Evolutionary conservation across 306 rosid genomes (phyloP).

Genomic region (Betula pendula): DNA sequence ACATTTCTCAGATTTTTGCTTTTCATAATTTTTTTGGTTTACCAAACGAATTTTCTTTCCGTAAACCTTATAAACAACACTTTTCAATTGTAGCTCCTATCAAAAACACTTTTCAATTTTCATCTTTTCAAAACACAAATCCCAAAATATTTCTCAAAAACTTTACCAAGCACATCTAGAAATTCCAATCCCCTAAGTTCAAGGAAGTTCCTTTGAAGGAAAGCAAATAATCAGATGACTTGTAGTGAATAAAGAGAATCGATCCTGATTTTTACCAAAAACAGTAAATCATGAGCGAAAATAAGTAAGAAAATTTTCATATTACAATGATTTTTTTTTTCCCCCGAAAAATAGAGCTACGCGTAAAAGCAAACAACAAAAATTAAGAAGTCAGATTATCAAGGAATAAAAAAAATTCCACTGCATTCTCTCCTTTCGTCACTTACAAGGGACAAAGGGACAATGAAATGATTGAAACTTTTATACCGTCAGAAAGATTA

Average conservation of each 20-base stretch:
- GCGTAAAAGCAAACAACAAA: not conserved
- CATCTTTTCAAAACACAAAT: too few species aligned
- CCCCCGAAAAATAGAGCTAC: not conserved
- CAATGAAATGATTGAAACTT: not conserved
- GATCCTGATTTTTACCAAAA: too few species aligned
- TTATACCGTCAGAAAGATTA: not conserved
- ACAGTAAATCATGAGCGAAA: too few species aligned
- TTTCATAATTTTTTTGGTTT: too few species aligned
- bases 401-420: not conserved
- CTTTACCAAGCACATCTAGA: not conserved
- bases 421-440: not conserved
- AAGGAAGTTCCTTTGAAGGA: not conserved
- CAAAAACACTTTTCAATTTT: too few species aligned
- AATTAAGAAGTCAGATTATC: not conserved
- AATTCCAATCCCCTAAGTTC: not conserved
- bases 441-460: not conserved
- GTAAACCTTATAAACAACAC: too few species aligned
- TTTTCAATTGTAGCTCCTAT: too few species aligned
- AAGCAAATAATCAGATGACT: not conserved
- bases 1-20: too few species aligned
- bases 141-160: too few species aligned
- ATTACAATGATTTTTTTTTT: not conserved
- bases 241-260: not conserved
- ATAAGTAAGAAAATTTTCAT: not conserved
- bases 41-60: too few species aligned